Evolutionary conservation across 2,329 filamentous ascomycete genomes (phyloP).

Genomic region (Ceratocystis albifundus): DNA sequence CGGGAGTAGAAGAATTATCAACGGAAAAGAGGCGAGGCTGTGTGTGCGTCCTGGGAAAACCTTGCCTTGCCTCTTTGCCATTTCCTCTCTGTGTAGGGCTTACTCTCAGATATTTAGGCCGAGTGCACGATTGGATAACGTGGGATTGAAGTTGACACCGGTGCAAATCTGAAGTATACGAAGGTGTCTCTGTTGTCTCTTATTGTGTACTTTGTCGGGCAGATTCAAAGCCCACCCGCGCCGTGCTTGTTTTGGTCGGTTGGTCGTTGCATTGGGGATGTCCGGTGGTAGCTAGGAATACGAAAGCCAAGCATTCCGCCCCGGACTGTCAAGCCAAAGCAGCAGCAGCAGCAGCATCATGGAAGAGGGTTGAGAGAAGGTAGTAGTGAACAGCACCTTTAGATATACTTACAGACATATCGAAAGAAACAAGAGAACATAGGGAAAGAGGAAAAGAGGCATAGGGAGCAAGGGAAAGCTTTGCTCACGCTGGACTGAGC

Average conservation of each 20-base stretch:
- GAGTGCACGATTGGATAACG: neutral
- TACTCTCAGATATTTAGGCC: neutral
- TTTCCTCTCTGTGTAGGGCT: neutral
- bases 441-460: neutral
- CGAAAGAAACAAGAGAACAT: neutral
- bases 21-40: no score
- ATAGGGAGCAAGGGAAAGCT: neutral
- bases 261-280: neutral
- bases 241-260: neutral
- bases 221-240: neutral
- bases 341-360: neutral
- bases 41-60: no score
- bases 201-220: neutral
- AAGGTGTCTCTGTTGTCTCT: neutral
- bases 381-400: neutral
- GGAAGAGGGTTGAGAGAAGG: neutral
- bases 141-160: neutral
- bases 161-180: constrained; percentile 8
- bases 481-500: neutral
- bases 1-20: no score
- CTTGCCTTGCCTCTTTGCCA: no score
- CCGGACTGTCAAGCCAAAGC: neutral
- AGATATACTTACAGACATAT: neutral
- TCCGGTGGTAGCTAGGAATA: constrained; percentile 7
- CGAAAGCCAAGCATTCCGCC: constrained; percentile 4